A percentile compares a stretch with the other conserved stretches of the same genome.
These are phyloP conservation scores for Andalucia godoyi DNA, from an alignment of 78 protist genomes.

Conservation along the genomic window DNA sequence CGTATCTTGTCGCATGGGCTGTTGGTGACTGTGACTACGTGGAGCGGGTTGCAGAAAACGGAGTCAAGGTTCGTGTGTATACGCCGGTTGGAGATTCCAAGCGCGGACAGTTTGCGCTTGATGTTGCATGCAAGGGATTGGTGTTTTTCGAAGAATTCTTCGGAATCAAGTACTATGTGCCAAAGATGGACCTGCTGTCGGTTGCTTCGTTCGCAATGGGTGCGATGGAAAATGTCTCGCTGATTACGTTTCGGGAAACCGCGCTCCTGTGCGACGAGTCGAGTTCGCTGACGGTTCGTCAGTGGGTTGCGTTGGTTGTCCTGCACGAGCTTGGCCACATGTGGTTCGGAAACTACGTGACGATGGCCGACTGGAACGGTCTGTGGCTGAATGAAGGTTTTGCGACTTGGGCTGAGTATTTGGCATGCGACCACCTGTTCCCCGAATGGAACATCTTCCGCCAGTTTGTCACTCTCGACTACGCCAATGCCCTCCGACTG, in stretches of 20 bases:
- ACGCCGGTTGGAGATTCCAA: constrained; percentile 40
- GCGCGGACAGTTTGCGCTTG: constrained; percentile 40
- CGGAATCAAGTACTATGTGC: constrained; percentile 58
- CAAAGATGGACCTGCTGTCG: constrained; percentile 61
- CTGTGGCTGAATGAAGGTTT: constrained; percentile 67
- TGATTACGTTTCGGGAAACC: constrained; percentile 63
- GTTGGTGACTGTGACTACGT: constrained; percentile 71
- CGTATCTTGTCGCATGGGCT: constrained; percentile 74
- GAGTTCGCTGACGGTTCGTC: too few relatives aligned
- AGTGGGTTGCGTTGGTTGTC: constrained; percentile 46
- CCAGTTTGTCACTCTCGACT: not conserved
- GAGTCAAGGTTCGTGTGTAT: constrained; percentile 53
- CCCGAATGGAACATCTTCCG: not conserved
- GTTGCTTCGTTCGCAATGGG: constrained; percentile 73
- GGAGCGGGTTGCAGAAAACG: not conserved
- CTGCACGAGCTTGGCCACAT: constrained; percentile 58
- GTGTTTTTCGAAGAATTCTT: constrained; percentile 46
- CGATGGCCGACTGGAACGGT: constrained; percentile 40
- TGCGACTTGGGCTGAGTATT: constrained; percentile 16
- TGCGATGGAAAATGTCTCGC: constrained; percentile 71
- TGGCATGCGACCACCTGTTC: not conserved
- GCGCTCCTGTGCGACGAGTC: constrained; percentile 37
- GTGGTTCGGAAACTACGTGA: constrained; percentile 56
- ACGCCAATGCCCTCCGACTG: not conserved
- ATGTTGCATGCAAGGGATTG: constrained; percentile 46